Conservation (phyloP, 1,284 basidiomycete species). For the Papiliotrema nemorosa region DNA sequence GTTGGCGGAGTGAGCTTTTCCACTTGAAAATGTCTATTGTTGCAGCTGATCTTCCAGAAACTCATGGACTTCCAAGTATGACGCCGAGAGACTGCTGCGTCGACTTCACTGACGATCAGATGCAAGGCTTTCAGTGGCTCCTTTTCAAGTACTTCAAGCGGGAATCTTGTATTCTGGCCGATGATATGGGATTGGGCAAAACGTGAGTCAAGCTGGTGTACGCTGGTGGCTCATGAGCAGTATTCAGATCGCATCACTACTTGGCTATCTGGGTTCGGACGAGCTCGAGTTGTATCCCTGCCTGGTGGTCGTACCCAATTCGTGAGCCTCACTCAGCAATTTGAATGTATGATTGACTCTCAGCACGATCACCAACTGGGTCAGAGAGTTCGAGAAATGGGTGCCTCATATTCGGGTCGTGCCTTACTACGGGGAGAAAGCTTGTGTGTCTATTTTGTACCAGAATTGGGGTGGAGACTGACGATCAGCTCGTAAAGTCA, state of each 20-base stretch:
- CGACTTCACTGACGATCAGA: constrained; percentile 50
- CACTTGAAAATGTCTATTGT: constrained; percentile 2
- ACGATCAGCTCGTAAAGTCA: constrained; percentile 66
- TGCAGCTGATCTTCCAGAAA: constrained; percentile 40
- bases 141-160: constrained; percentile 81
- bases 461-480: neutral
- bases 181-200: constrained; percentile 86
- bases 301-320: constrained; percentile 87
- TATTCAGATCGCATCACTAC: constrained; percentile 81
- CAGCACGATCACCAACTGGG: constrained; percentile 51
- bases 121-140: constrained; percentile 91
- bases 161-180: constrained; percentile 89
- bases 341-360: constrained; percentile 36
- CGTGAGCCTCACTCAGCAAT: constrained; percentile 60
- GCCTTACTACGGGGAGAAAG: constrained; percentile 57
- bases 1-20: constrained; percentile 48
- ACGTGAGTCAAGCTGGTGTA: constrained; percentile 29
- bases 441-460: constrained; percentile 23
- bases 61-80: constrained; percentile 80
- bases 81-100: constrained; percentile 12
- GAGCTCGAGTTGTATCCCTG: constrained; percentile 64
- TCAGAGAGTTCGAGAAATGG: constrained; percentile 86
- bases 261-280: constrained; percentile 66
- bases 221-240: constrained; percentile 50
- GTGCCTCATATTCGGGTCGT: constrained; percentile 57